A percentile compares a stretch with the other conserved stretches of the same genome.
phyloP scores from a whole-genome alignment of 306 rosid genomes.

The Sicyos edulis region DNA sequence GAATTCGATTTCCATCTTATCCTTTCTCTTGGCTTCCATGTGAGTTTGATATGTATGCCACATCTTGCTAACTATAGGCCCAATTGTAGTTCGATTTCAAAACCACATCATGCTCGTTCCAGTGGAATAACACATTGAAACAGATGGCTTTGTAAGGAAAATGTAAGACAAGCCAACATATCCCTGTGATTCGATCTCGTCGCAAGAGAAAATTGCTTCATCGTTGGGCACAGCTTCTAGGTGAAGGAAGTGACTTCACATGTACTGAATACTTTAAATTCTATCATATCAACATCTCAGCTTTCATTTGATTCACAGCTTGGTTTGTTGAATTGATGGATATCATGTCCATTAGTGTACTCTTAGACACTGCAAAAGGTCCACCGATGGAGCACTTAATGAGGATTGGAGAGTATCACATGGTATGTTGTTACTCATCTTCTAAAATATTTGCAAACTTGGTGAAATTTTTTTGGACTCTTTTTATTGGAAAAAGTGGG shows the following conservation, averaged over 20 bases:
- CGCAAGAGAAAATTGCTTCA: constrained; percentile 12
- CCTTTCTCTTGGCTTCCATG: too few species aligned
- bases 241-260: neutral
- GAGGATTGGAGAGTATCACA: constrained; percentile 9
- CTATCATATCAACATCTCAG: constrained; percentile 7
- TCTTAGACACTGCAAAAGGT: constrained; percentile 13
- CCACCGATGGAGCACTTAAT: neutral
- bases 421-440: constrained; percentile 16
- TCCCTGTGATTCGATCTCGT: constrained; percentile 6
- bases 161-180: neutral
- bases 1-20: neutral
- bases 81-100: too few species aligned
- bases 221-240: neutral
- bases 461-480: neutral
- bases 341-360: constrained; percentile 1
- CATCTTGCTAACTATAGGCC: neutral
- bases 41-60: too few species aligned
- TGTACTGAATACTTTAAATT: constrained; percentile 7
- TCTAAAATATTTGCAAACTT: constrained; percentile 1
- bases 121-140: constrained; percentile 1
- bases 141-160: constrained; percentile 10
- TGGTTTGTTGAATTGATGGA: constrained; percentile 1
- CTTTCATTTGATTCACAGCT: neutral
- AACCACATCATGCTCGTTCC: neutral
- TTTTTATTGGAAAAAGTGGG: constrained; percentile 7